Evolutionary conservation across 1,139 yeast species (phyloP).

Genomic region (Sugiyamaella castrensis): DNA sequence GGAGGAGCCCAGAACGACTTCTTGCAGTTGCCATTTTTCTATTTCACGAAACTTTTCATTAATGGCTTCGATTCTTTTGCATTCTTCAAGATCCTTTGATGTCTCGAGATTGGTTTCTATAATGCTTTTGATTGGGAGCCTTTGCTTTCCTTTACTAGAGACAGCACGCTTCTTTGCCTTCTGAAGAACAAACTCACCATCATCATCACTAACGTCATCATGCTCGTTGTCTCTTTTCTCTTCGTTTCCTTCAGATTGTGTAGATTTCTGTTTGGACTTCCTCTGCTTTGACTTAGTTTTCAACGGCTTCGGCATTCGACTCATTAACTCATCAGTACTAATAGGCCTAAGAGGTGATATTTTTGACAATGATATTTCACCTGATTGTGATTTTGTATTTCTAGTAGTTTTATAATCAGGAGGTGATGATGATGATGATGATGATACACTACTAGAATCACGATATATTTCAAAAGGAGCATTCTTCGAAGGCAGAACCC

Average conservation of each 20-base stretch:
- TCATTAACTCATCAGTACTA: not conserved
- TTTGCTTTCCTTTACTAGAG: too few species aligned
- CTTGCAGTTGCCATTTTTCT: constrained; percentile 20
- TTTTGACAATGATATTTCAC: not conserved
- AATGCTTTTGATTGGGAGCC: not conserved
- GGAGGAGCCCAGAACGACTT: constrained; percentile 14
- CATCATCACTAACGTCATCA: too few species aligned
- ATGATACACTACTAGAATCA: not conserved
- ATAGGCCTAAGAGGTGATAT: not conserved
- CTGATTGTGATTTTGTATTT: not conserved
- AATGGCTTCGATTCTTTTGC: constrained; percentile 3
- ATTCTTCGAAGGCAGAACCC: not conserved
- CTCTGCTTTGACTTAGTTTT: not conserved
- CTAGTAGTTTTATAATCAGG: not conserved
- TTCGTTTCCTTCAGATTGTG: not conserved
- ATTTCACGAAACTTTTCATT: constrained; percentile 18
- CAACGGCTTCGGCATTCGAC: constrained; percentile 5
- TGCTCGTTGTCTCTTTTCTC: not conserved
- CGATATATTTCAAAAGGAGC: constrained; percentile 6
- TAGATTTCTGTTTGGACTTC: not conserved
- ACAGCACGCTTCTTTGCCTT: too few species aligned
- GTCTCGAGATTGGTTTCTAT: not conserved
- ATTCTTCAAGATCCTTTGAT: not conserved
- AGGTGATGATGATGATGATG: not conserved
- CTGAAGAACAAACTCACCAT: too few species aligned